Percentiles rank a stretch among this genome's conserved stretches.
Conservation (phyloP, 139 green algal species). For the Nannochloris sp. region DNA sequence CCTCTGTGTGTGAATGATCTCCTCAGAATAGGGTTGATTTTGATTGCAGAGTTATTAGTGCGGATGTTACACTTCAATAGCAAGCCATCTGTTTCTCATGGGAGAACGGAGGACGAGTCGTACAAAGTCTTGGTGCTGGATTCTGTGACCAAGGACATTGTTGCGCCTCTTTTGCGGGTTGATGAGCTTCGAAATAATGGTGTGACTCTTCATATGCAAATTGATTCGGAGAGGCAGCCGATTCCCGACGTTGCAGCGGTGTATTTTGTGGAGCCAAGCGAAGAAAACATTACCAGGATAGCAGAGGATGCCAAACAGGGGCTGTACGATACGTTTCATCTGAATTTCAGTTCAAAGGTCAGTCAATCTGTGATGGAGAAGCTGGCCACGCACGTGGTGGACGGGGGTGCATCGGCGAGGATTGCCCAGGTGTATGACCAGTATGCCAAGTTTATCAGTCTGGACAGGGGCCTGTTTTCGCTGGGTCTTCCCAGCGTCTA, state of each 20-base stretch:
- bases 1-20: not conserved
- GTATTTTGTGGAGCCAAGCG: conserved; percentile 82
- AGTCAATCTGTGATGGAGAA: conserved; percentile 67
- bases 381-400: conserved; percentile 43
- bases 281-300: conserved; percentile 62
- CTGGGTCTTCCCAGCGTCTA: conserved; percentile 77
- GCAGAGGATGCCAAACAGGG: conserved; percentile 51
- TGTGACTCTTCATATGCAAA: conserved; percentile 87
- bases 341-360: conserved; percentile 84
- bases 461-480: conserved; percentile 84
- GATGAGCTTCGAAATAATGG: conserved; percentile 85
- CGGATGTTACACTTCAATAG: conserved; percentile 54
- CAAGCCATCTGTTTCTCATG: not conserved
- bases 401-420: conserved; percentile 12
- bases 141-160: conserved; percentile 70
- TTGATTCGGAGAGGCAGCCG: conserved; percentile 78
- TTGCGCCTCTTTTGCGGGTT: conserved; percentile 86
- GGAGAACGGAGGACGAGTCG: conserved; percentile 36
- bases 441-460: conserved; percentile 80
- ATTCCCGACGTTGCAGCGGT: conserved; percentile 95
- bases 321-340: conserved; percentile 85
- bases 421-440: conserved; percentile 83
- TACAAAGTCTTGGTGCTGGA: conserved; percentile 98
- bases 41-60: conserved; percentile 44
- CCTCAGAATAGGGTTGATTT: not conserved